Evolutionary conservation across 1,284 basidiomycete species (phyloP).

Genomic region (Ganoderma resinaceum): DNA sequence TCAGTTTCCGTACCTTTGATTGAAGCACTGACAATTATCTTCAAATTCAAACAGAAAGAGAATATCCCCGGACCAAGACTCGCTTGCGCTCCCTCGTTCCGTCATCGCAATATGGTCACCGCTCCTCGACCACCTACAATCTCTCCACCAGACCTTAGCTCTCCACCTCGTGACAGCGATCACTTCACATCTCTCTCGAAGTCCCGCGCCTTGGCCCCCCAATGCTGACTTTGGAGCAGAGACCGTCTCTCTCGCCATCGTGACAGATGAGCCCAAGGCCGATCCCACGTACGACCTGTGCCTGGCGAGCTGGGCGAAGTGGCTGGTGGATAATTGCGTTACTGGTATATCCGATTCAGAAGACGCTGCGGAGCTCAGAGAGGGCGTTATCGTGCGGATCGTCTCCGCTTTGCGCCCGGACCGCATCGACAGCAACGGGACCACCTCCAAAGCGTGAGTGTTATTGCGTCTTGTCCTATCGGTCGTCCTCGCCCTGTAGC

Average conservation of each 20-base stretch:
- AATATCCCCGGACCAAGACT: constrained; percentile 46
- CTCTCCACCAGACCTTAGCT: constrained; percentile 62
- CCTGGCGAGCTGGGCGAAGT: constrained; percentile 71
- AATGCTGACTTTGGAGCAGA: constrained; percentile 20
- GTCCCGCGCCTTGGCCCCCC: constrained; percentile 5
- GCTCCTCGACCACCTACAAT: constrained; percentile 68
- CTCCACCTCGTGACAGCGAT: constrained; percentile 59
- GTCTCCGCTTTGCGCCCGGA: constrained; percentile 55
- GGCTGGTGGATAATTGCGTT: constrained; percentile 56
- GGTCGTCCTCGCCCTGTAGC: too few species aligned
- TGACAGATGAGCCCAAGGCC: constrained; percentile 25
- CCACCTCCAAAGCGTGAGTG: constrained; percentile 45
- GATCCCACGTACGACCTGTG: constrained; percentile 60
- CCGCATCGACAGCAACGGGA: constrained; percentile 24
- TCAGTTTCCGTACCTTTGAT: background rate
- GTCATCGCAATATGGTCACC: constrained; percentile 76
- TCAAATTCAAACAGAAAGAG: constrained; percentile 69
- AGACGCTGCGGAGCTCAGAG: constrained; percentile 42
- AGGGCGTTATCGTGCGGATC: constrained; percentile 53
- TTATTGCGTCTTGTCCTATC: background rate
- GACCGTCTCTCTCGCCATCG: constrained; percentile 22
- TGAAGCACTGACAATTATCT: constrained; percentile 19
- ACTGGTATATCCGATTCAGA: constrained; percentile 39
- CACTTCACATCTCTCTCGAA: constrained; percentile 47
- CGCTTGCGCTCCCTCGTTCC: constrained; percentile 57